These are phyloP conservation scores for Fusarium pseudocircinatum DNA, from an alignment of 2,329 filamentous ascomycete species.

Conservation along the genomic window DNA sequence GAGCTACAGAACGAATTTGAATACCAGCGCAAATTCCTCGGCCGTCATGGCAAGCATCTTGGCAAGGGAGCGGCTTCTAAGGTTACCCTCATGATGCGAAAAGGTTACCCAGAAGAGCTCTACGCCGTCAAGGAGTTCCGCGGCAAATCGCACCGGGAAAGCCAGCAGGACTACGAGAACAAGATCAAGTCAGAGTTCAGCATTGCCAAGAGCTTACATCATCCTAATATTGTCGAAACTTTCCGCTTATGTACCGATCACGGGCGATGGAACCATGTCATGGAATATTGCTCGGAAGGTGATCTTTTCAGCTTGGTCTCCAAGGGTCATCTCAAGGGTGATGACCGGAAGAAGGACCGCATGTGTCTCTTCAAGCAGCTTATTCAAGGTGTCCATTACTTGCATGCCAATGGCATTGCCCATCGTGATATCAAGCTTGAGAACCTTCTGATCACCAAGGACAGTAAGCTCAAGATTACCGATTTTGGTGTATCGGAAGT, in stretches of 20 bases:
- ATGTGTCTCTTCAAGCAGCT: slow-evolving; percentile 91
- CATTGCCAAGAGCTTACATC: slow-evolving; percentile 84
- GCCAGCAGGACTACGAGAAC: slow-evolving; percentile 78
- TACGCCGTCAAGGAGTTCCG: slow-evolving; percentile 92
- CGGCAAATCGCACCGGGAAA: slow-evolving; percentile 74
- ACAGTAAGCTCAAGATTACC: slow-evolving; percentile 88
- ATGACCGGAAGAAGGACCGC: slow-evolving; percentile 74
- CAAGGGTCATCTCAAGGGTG: slow-evolving; percentile 72
- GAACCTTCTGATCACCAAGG: slow-evolving; percentile 80
- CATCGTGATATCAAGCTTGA: slow-evolving; percentile 93
- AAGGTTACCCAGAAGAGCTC: slow-evolving; percentile 70
- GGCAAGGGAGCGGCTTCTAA: slow-evolving; percentile 86
- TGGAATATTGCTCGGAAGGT: slow-evolving; percentile 89
- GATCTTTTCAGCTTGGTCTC: slow-evolving; percentile 81
- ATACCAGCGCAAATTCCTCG: slow-evolving; percentile 74
- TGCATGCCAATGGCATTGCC: slow-evolving; percentile 85
- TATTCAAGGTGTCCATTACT: slow-evolving; percentile 81
- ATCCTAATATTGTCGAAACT: slow-evolving; percentile 88
- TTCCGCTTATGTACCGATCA: slow-evolving; percentile 78
- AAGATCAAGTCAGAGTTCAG: slow-evolving; percentile 93
- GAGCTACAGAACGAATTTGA: slow-evolving; percentile 77
- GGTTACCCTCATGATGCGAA: slow-evolving; percentile 81
- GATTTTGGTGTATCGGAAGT: slow-evolving; percentile 93
- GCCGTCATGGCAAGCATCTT: slow-evolving; percentile 77
- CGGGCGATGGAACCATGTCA: slow-evolving; percentile 87